A percentile compares a stretch with the other conserved stretches of the same genome.
These are phyloP conservation scores for Plasmodium adleri DNA, from an alignment of 169 alveolate species.

Conservation along the genomic window DNA sequence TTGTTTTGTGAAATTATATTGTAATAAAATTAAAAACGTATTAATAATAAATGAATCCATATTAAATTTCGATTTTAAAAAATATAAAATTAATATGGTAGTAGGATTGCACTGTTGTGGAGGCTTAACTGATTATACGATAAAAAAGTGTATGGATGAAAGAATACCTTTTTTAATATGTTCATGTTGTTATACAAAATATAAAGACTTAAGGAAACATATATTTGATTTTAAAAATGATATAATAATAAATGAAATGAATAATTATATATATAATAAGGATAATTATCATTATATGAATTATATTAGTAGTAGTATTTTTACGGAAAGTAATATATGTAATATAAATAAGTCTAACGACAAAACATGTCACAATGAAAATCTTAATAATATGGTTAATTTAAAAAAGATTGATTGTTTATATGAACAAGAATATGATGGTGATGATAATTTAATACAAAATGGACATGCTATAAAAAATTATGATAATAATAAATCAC, in stretches of 20 bases:
- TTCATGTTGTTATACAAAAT: constrained; percentile 72
- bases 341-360: neutral
- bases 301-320: neutral
- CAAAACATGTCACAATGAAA: neutral
- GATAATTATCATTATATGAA: constrained; percentile 7
- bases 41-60: constrained; percentile 67
- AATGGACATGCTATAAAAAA: neutral
- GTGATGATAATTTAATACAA: neutral
- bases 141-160: constrained; percentile 50
- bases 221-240: constrained; percentile 69
- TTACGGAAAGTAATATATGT: neutral
- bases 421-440: neutral
- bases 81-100: constrained; percentile 58
- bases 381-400: neutral
- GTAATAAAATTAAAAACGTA: constrained; percentile 44
- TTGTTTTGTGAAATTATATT: constrained; percentile 62
- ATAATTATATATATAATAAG: constrained; percentile 36
- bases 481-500: neutral
- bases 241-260: constrained; percentile 43
- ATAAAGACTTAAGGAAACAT: constrained; percentile 49
- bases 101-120: constrained; percentile 76
- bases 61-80: constrained; percentile 66
- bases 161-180: constrained; percentile 65
- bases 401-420: neutral
- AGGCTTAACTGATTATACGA: constrained; percentile 63